phyloP scores from a whole-genome alignment of 768 basidiomycete species.

The Termitomyces sp. region DNA sequence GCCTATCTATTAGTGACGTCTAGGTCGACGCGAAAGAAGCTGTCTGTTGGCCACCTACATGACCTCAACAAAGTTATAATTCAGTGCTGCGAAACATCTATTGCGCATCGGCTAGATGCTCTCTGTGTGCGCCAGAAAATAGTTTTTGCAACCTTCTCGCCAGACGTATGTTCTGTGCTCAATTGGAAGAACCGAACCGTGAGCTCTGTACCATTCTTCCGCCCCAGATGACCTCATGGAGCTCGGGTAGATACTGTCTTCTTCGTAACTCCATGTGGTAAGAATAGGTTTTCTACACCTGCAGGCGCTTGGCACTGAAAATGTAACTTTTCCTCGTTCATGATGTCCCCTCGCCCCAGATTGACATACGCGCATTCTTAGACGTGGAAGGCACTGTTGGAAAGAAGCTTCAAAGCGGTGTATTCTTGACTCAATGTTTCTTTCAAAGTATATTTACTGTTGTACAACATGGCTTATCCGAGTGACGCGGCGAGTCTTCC shows the following conservation, averaged over 20 bases:
- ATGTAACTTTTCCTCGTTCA: slow-evolving; percentile 30
- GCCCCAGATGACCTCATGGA: not conserved
- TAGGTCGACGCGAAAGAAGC: slow-evolving; percentile 34
- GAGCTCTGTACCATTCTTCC: slow-evolving; percentile 19
- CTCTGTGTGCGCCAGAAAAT: slow-evolving; percentile 64
- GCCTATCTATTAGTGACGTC: no score
- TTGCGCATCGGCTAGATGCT: slow-evolving; percentile 51
- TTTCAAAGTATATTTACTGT: slow-evolving; percentile 78
- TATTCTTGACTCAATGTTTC: slow-evolving; percentile 81
- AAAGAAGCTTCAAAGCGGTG: slow-evolving; percentile 57
- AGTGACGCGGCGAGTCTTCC: no score
- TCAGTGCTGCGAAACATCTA: slow-evolving; percentile 81
- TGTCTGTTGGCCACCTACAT: slow-evolving; percentile 43
- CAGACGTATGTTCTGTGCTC: slow-evolving; percentile 81
- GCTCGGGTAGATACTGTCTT: slow-evolving; percentile 79
- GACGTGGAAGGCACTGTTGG: slow-evolving; percentile 48
- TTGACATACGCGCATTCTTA: slow-evolving; percentile 18
- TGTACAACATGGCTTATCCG: slow-evolving; percentile 83
- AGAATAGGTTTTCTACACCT: slow-evolving; percentile 34
- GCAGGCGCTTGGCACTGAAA: slow-evolving; percentile 43
- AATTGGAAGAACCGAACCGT: slow-evolving; percentile 99
- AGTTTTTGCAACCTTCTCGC: slow-evolving; percentile 87
- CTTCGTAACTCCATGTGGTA: slow-evolving; percentile 85
- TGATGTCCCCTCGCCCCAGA: slow-evolving; percentile 5
- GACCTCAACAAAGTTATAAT: slow-evolving; percentile 81